Percentiles rank a stretch among this genome's conserved stretches.
Evolutionary conservation across 2,329 filamentous ascomycete species (phyloP).

Genomic region (Colletotrichum lupini): DNA sequence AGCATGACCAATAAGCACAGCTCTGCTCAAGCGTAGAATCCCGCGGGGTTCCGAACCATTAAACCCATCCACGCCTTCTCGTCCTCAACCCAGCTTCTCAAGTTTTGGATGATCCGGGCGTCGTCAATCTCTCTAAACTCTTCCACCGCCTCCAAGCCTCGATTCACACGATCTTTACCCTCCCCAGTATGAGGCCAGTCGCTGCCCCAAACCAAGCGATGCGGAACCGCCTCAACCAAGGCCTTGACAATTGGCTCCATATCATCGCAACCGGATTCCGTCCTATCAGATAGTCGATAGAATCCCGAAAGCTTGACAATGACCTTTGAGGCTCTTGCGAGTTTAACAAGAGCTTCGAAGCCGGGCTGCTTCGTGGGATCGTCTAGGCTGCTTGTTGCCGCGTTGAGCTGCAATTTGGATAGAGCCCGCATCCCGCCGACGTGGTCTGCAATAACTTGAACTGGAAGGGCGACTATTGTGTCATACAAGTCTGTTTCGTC

Average conservation of each 20-base stretch:
- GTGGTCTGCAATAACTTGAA: conserved; percentile 20
- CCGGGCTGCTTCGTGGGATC: conserved; percentile 1
- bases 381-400: neutral
- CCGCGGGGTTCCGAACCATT: neutral
- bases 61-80: neutral
- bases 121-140: neutral
- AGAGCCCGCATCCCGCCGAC: conserved; percentile 11
- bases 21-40: neutral
- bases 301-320: conserved; percentile 16
- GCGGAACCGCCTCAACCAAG: conserved; percentile 1
- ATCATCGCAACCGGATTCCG: neutral
- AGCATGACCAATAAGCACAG: neutral
- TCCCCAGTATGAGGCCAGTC: conserved; percentile 32
- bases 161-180: neutral
- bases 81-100: neutral
- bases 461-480: neutral
- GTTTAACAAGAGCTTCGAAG: neutral
- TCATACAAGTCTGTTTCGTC: neutral
- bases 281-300: neutral
- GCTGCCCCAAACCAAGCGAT: conserved; percentile 22
- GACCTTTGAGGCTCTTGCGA: neutral
- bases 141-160: neutral
- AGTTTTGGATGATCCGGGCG: neutral
- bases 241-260: conserved; percentile 8
- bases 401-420: neutral